These are phyloP conservation scores for Aspergillus fischeri DNA, from an alignment of 2,329 filamentous ascomycete genomes.

Conservation along the genomic window DNA sequence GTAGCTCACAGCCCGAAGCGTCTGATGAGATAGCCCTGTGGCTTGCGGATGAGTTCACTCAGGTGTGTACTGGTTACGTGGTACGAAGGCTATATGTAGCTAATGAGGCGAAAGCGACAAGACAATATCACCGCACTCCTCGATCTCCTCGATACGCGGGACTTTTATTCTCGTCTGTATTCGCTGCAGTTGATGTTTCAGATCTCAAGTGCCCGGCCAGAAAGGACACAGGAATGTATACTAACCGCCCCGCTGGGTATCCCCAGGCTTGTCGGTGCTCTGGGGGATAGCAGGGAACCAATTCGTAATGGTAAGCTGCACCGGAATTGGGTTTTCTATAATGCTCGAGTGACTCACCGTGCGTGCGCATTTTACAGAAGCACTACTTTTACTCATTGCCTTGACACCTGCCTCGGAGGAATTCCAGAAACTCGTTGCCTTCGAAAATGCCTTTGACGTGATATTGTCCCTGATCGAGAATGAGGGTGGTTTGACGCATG, in stretches of 20 bases:
- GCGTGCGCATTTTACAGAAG: slow-evolving; percentile 50
- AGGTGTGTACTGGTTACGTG: slow-evolving; percentile 49
- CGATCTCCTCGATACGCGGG: slow-evolving; percentile 78
- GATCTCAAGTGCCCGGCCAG: slow-evolving; percentile 78
- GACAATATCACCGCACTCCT: slow-evolving; percentile 92
- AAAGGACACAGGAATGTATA: slow-evolving; percentile 91
- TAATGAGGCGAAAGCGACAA: slow-evolving; percentile 65
- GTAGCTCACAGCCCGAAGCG: slow-evolving; percentile 67
- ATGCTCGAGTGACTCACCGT: slow-evolving; percentile 7
- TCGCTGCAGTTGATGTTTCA: slow-evolving; percentile 83
- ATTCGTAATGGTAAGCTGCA: slow-evolving; percentile 65
- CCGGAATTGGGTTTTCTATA: neutral
- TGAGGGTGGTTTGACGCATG: slow-evolving; percentile 78
- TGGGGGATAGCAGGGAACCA: slow-evolving; percentile 83
- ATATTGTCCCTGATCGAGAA: slow-evolving; percentile 75
- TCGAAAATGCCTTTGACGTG: slow-evolving; percentile 87
- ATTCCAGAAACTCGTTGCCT: slow-evolving; percentile 91
- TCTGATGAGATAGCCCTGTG: slow-evolving; percentile 94
- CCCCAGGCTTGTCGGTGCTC: slow-evolving; percentile 73
- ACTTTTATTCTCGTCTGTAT: slow-evolving; percentile 90
- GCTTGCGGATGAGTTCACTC: slow-evolving; percentile 96
- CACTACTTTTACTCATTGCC: slow-evolving; percentile 78
- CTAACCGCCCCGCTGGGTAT: slow-evolving; percentile 85
- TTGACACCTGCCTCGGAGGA: slow-evolving; percentile 83
- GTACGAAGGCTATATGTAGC: slow-evolving; percentile 23